These are phyloP conservation scores for Fusarium buharicum DNA, from an alignment of 2,329 filamentous ascomycete genomes.

Conservation along the genomic window DNA sequence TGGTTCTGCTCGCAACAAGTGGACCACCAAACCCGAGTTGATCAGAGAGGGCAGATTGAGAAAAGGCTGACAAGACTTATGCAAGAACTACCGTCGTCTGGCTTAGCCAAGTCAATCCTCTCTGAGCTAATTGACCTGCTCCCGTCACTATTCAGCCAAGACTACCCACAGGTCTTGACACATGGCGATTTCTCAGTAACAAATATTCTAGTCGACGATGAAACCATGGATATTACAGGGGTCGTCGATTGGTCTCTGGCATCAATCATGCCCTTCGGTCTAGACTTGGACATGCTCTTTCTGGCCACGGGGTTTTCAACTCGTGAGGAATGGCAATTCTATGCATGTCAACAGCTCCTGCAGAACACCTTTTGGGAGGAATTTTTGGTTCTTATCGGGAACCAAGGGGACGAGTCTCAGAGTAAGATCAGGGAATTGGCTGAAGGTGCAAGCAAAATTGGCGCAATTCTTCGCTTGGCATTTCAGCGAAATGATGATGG, in stretches of 20 bases:
- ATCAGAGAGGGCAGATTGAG: no score
- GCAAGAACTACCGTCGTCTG: slow-evolving; percentile 13
- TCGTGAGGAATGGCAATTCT: slow-evolving; percentile 45
- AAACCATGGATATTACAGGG: slow-evolving; percentile 41
- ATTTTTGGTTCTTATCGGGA: slow-evolving; percentile 42
- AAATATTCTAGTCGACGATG: slow-evolving; percentile 46
- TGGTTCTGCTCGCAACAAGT: slow-evolving; percentile 26
- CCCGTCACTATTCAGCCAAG: slow-evolving; percentile 40
- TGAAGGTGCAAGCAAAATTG: slow-evolving; percentile 40
- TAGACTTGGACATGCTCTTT: slow-evolving; percentile 41
- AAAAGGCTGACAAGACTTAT: slow-evolving; percentile 33
- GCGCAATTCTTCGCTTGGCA: slow-evolving; percentile 43
- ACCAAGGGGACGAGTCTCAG: slow-evolving; percentile 32
- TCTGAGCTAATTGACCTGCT: slow-evolving; percentile 35
- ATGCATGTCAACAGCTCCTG: slow-evolving; percentile 36
- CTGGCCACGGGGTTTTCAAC: slow-evolving; percentile 44
- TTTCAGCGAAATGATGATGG: slow-evolving; percentile 44
- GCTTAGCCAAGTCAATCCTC: slow-evolving; percentile 19
- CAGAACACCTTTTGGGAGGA: slow-evolving; percentile 45
- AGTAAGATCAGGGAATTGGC: slow-evolving; percentile 30
- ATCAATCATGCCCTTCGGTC: slow-evolving; percentile 38
- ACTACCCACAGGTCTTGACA: slow-evolving; percentile 47
- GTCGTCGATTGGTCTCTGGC: slow-evolving; percentile 48
- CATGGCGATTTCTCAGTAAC: slow-evolving; percentile 47
- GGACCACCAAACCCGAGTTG: slow-evolving; percentile 18